Evolutionary conservation across 345 rosid species (phyloP), one percentile per base, ranked within the genome.

Genomic region (Gossypium bickii): DNA sequence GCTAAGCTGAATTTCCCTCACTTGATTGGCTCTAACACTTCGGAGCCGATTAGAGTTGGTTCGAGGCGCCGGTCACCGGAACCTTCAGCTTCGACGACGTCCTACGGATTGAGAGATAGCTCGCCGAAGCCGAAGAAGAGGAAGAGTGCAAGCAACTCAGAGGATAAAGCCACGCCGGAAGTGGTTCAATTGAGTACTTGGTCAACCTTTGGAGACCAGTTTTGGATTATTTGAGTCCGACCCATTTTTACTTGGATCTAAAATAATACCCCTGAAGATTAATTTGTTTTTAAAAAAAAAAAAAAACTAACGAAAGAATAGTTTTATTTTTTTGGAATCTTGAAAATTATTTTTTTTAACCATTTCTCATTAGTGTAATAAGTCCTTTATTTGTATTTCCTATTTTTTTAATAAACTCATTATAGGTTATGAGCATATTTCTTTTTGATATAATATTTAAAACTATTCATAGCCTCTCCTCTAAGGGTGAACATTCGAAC

Each of bases 1-100:
- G 91, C 91, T 15, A 87, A 85, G 81, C 85, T 87, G 0, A 87
- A 87, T 52, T 87, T 87, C 24, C 91, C 91, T 48, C 89, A 87
- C 77, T 75, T 87, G 73, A 79, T 87, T 18, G 91, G 87, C 1
- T 76, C 81, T 29, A 71, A 74, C 20, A 34, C 79, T 44, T 82
- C 71, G 9, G 74, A 86, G 70, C 86, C 91, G 1, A 81, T 85
- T 20, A 77, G 88, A 76, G 81, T 86, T 6, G 75, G 86, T 56
- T 79, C 77, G 12, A 87, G 85, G 49, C 89, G 93, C 20, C 74
- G 77, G 10, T 78, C 78, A 22, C 74, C 65, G 1, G 79, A 76
- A 59, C 18, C 61, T 4, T n/a, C 45, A 25, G 15, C 78, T 15
- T 15, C 62, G 7, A n/a, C 59, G 0, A 25, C 27, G 11, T n/a